Percentiles rank a stretch among this genome's conserved stretches.
phyloP scores from a whole-genome alignment of 768 basidiomycete genomes.

The Leccinum disarticulatum region DNA sequence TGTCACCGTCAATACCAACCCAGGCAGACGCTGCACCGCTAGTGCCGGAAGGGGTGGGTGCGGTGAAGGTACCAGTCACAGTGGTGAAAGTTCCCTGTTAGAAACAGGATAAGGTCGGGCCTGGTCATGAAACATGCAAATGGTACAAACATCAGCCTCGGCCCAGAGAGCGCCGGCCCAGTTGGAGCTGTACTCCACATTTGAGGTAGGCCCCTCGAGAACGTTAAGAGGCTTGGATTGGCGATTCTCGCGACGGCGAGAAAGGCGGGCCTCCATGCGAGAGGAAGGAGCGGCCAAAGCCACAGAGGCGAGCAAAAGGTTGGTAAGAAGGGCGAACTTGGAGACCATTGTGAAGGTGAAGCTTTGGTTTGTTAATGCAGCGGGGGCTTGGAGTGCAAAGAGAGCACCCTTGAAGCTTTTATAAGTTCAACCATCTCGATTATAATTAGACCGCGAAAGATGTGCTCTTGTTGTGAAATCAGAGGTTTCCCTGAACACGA shows the following conservation, averaged over 20 bases:
- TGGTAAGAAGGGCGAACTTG: constrained; percentile 16
- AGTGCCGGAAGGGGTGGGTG: constrained; percentile 2
- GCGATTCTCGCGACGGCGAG: constrained; percentile 15
- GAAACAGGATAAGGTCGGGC: neutral
- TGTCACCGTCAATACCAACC: constrained; percentile 20
- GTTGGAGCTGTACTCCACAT: constrained; percentile 16
- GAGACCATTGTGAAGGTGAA: constrained; percentile 17
- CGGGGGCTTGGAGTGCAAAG: neutral
- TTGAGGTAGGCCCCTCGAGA: neutral
- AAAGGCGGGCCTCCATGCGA: constrained; percentile 8
- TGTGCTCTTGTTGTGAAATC: neutral
- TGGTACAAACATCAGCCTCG: constrained; percentile 11
- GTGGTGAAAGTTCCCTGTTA: constrained; percentile 13
- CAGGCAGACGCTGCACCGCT: constrained; percentile 9
- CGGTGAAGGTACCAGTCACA: constrained; percentile 14
- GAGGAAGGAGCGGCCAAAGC: constrained; percentile 18
- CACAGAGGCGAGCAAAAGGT: constrained; percentile 19
- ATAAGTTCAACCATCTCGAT: constrained; percentile 6
- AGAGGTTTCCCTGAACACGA: neutral
- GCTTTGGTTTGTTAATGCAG: constrained; percentile 1
- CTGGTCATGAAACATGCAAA: neutral
- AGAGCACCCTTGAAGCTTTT: constrained; percentile 4
- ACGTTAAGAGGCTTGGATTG: constrained; percentile 13
- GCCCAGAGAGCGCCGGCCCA: constrained; percentile 23
- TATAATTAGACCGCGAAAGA: neutral